Conservation (phyloP, 176 grass and related monocot genomes). For the Leersia perrieri region DNA sequence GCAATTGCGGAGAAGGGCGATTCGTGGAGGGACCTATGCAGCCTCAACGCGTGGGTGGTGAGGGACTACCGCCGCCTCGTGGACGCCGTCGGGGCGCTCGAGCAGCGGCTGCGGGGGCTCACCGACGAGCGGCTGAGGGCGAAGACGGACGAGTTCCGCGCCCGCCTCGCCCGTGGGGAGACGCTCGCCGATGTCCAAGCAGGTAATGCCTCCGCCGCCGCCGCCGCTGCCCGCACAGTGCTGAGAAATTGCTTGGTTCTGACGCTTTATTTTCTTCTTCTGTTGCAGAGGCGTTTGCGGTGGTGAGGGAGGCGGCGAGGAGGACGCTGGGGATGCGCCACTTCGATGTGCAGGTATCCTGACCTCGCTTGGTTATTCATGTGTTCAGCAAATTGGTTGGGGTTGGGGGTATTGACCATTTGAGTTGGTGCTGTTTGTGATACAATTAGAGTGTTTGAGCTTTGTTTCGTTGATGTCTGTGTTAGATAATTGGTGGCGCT, state of each 20-base stretch:
- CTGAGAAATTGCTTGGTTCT: background rate
- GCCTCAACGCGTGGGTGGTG: slow-evolving; percentile 86
- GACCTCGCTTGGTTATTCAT: background rate
- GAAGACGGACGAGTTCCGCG: slow-evolving; percentile 71
- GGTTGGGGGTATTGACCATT: too few species aligned
- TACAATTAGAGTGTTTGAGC: background rate
- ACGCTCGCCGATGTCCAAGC: slow-evolving; percentile 78
- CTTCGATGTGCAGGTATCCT: slow-evolving; percentile 85
- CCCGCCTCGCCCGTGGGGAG: slow-evolving; percentile 61
- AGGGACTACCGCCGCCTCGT: slow-evolving; percentile 81
- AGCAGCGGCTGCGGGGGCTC: slow-evolving; percentile 59
- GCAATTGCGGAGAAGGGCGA: background rate
- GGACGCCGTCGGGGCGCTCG: slow-evolving; percentile 55
- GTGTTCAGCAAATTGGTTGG: background rate
- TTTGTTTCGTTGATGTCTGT: background rate
- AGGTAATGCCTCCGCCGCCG: slow-evolving; percentile 17
- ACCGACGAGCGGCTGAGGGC: slow-evolving; percentile 84
- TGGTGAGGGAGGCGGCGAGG: slow-evolving; percentile 85
- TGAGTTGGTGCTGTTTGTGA: background rate
- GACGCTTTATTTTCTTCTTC: background rate
- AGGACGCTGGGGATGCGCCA: slow-evolving; percentile 84
- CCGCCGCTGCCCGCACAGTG: background rate
- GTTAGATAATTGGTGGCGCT: slow-evolving; percentile 91
- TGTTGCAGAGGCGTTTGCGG: slow-evolving; percentile 74
- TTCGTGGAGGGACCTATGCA: slow-evolving; percentile 71